Percentiles rank a stretch among this genome's conserved stretches.
Evolutionary conservation across 1,284 basidiomycete genomes (phyloP).

Genomic region (Cystobasidium sp.): DNA sequence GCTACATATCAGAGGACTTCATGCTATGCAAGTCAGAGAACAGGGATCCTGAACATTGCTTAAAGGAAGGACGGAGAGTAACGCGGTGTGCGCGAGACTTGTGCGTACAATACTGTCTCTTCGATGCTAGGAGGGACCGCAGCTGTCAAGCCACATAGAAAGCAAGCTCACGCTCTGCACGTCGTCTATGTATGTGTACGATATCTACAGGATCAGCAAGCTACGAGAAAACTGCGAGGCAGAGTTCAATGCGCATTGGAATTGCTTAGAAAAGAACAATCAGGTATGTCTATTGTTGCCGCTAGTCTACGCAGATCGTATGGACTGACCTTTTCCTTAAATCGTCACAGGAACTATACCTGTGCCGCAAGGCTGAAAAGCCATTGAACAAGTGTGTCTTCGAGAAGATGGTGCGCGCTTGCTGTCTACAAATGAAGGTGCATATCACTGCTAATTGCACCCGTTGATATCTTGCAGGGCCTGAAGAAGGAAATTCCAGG

Average conservation of each 20-base stretch:
- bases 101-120: slow-evolving; percentile 64
- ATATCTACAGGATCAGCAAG: slow-evolving; percentile 74
- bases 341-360: slow-evolving; percentile 76
- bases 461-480: slow-evolving; percentile 64
- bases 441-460: not conserved
- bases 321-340: not conserved
- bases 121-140: not conserved
- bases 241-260: slow-evolving; percentile 92
- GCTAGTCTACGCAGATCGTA: not conserved
- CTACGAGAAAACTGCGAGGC: slow-evolving; percentile 88
- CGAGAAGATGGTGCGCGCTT: slow-evolving; percentile 71
- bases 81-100: slow-evolving; percentile 93
- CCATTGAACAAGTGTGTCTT: slow-evolving; percentile 94
- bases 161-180: too few species aligned
- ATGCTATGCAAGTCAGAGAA: slow-evolving; percentile 98
- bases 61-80: slow-evolving; percentile 94
- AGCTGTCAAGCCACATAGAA: too few species aligned
- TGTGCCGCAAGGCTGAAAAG: slow-evolving; percentile 87
- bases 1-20: slow-evolving; percentile 78
- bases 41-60: slow-evolving; percentile 85
- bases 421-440: slow-evolving; percentile 28
- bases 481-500: slow-evolving; percentile 92
- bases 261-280: slow-evolving; percentile 93
- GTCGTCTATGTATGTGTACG: not conserved
- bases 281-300: slow-evolving; percentile 67